Evolutionary conservation across 2,329 filamentous ascomycete species (phyloP).

Genomic region (Cytospora chrysosperma): DNA sequence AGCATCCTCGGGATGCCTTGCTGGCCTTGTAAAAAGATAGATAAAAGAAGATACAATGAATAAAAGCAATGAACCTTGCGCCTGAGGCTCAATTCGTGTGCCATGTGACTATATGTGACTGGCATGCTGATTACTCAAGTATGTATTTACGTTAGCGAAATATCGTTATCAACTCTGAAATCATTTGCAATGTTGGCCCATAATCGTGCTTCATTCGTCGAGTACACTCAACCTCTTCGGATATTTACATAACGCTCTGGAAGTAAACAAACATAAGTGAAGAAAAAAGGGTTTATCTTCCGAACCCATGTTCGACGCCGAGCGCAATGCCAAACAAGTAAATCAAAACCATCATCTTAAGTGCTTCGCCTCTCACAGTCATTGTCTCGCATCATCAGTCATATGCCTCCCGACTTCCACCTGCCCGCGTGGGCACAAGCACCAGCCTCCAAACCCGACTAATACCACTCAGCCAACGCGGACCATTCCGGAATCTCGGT

Average conservation of each 20-base stretch:
- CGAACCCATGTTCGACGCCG: not conserved
- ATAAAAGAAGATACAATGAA: not conserved
- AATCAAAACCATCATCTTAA: not conserved
- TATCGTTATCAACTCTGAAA: too few species aligned
- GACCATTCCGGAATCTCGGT: slow-evolving; percentile 52
- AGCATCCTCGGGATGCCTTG: too few species aligned
- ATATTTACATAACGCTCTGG: not conserved
- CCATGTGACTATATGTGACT: not conserved
- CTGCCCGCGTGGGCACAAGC: too few species aligned
- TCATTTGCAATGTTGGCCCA: not conserved
- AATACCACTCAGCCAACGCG: slow-evolving; percentile 53
- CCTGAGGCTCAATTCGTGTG: not conserved
- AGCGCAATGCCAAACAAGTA: slow-evolving; percentile 5
- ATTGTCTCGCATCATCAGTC: not conserved
- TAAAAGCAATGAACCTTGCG: too few species aligned
- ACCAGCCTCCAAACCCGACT: not conserved
- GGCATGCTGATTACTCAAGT: too few species aligned
- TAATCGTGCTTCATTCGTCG: not conserved
- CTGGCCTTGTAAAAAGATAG: not conserved
- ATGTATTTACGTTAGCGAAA: too few species aligned
- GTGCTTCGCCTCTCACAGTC: not conserved
- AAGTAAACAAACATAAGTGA: not conserved
- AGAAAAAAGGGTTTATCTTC: not conserved
- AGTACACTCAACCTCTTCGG: not conserved
- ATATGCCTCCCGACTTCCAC: not conserved